Evolutionary conservation across 1,284 basidiomycete species (phyloP).

Genomic region (Malassezia sp.): DNA sequence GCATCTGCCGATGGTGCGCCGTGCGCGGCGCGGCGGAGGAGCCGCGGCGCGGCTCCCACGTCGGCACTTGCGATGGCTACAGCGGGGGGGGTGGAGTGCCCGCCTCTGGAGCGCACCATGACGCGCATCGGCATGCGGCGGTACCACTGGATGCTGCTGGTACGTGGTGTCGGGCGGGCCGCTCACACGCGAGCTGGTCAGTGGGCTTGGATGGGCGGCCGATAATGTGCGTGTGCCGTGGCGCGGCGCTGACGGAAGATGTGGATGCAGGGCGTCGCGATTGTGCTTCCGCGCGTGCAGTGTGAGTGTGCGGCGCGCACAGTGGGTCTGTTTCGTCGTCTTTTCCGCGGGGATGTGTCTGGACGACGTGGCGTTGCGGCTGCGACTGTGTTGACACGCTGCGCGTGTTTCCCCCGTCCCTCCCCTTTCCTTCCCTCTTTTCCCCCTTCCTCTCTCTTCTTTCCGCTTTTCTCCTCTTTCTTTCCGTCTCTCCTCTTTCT

Average conservation of each 20-base stretch:
- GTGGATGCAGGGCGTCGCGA: conserved; percentile 54
- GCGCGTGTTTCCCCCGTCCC: too few species aligned
- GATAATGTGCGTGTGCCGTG: conserved; percentile 20
- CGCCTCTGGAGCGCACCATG: conserved; percentile 54
- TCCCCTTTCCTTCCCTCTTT: too few species aligned
- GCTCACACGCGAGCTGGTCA: conserved; percentile 6
- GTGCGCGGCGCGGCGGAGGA: too few species aligned
- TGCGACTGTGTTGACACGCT: too few species aligned
- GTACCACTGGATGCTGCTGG: conserved; percentile 34
- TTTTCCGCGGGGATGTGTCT: too few species aligned
- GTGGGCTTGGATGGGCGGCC: conserved; percentile 38
- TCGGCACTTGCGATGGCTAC: neutral
- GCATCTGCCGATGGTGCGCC: too few species aligned
- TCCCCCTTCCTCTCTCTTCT: too few species aligned
- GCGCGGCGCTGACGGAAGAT: conserved; percentile 28
- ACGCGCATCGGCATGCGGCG: conserved; percentile 78
- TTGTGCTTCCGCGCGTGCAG: conserved; percentile 83
- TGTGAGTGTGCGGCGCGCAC: conserved; percentile 52
- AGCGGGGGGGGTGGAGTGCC: neutral
- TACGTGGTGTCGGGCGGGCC: neutral
- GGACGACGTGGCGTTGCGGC: too few species aligned
- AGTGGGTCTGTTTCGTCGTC: too few species aligned
- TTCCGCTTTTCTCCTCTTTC: too few species aligned
- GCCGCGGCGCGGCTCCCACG: too few species aligned
- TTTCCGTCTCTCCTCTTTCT: too few species aligned